These are phyloP conservation scores for Nannizziopsis arthrosporioides DNA, from an alignment of 2,329 filamentous ascomycete species.

Conservation along the genomic window DNA sequence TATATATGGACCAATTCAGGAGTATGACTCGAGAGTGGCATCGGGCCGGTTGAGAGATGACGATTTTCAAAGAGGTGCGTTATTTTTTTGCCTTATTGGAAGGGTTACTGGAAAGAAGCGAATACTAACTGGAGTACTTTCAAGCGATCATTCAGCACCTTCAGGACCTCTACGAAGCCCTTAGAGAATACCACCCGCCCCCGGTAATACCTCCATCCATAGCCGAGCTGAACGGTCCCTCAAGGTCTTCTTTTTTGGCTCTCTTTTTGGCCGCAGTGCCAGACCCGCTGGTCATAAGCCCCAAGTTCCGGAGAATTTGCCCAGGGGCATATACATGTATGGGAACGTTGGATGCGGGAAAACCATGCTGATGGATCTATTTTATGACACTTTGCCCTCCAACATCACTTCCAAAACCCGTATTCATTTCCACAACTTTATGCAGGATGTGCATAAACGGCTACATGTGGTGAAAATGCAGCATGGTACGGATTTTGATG, in stretches of 20 bases:
- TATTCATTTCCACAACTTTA: slow-evolving; percentile 99
- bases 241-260: slow-evolving; percentile 42
- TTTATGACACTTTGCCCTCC: slow-evolving; percentile 79
- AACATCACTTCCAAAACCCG: slow-evolving; percentile 73
- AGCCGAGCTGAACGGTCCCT: slow-evolving; percentile 45
- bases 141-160: slow-evolving; percentile 76
- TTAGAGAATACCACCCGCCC: slow-evolving; percentile 61
- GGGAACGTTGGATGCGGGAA: slow-evolving; percentile 96
- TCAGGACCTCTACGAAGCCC: slow-evolving; percentile 76
- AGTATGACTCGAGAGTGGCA: slow-evolving; percentile 75
- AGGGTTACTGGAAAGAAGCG: not conserved
- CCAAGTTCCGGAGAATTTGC: slow-evolving; percentile 59
- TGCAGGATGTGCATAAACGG: slow-evolving; percentile 91
- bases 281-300: slow-evolving; percentile 16
- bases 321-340: slow-evolving; percentile 84
- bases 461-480: slow-evolving; percentile 82
- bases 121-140: slow-evolving; percentile 2
- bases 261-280: slow-evolving; percentile 30
- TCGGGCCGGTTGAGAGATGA: slow-evolving; percentile 69
- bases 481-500: slow-evolving; percentile 81
- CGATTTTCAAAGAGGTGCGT: slow-evolving; percentile 71
- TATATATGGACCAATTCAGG: slow-evolving; percentile 59
- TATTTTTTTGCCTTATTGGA: not conserved
- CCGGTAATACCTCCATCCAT: slow-evolving; percentile 65
- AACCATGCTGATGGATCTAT: slow-evolving; percentile 99